Evolutionary conservation across 1,284 basidiomycete species (phyloP), one percentile per base, ranked within the genome.

Genomic region (Irpex lacteus): DNA sequence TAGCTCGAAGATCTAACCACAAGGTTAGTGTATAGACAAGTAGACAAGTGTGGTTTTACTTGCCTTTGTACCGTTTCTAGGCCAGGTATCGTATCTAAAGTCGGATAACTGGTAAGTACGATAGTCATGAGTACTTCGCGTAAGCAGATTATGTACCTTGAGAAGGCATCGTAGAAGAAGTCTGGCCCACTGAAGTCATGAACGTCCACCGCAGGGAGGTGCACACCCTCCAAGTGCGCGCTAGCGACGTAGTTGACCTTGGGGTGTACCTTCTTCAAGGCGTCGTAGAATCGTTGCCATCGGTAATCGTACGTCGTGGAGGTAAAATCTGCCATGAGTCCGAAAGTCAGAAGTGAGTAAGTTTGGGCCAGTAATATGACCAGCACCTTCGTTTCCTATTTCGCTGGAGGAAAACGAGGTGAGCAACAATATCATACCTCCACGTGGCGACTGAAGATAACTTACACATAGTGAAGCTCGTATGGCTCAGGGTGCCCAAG

Each of bases 291-390:
- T 4, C 61, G 61, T 19, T 58, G 53, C 61, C 61, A 62, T 9
- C 61, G 61, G 56, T 62, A 62, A 18, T 47, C 61, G 34, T 62
- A 62, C 56, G 61, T 62, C 9, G 61, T 59, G 19, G 61, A 62
- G 6, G 61, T 62, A 44, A 62, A 62, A 37, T 62, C 61, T 62
- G 34, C 18, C 11, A 47, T 13, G 44, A 15, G 18, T 19, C n/a
- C 37, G 1, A 13, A 18, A n/a, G 36, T 61, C n/a, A 52, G 21
- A 54, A 13, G 2, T 34, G 44, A 47, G 2, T 47, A 0, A 47
- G 44, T n/a, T 1, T 15, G 1, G 44, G 32, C 32, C n/a, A 2
- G 44, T 2, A 47, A 47, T 15, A 13, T 11, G n/a, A 0, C n/a
- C 1, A 13, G 5, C n/a, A 47, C 44, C 44, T 47, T 47, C 44